A percentile compares a stretch with the other conserved stretches of the same genome.
These are phyloP conservation scores for Talaromyces borbonicus DNA, from an alignment of 495 filamentous ascomycete species.

Conservation along the genomic window DNA sequence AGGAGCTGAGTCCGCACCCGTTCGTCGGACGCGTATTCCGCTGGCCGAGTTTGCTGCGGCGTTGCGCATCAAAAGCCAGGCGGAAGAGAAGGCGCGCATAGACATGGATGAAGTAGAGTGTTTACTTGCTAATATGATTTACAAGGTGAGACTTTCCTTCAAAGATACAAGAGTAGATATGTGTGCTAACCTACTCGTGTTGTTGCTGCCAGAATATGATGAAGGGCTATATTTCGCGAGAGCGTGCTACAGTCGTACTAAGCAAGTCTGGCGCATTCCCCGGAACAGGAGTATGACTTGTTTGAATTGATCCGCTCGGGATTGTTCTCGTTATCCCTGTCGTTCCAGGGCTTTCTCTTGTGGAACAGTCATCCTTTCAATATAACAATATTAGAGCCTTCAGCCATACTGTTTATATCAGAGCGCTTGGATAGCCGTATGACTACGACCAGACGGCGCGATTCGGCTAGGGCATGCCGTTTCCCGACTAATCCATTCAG, in stretches of 20 bases:
- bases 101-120: conserved; percentile 95
- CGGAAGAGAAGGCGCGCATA: conserved; percentile 50
- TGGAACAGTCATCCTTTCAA: too few species aligned
- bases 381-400: too few species aligned
- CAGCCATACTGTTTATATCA: too few species aligned
- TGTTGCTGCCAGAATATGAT: conserved; percentile 58
- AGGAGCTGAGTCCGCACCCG: conserved; percentile 47
- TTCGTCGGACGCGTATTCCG: conserved; percentile 67
- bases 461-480: too few species aligned
- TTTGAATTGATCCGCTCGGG: too few species aligned
- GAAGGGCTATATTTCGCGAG: conserved; percentile 95
- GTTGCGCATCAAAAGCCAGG: conserved; percentile 40
- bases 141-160: conserved; percentile 57
- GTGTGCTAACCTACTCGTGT: too few species aligned
- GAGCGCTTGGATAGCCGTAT: too few species aligned
- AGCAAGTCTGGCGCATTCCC: conserved; percentile 90
- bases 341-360: too few species aligned
- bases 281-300: conserved; percentile 85
- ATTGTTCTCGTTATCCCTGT: too few species aligned
- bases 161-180: neutral
- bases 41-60: conserved; percentile 70
- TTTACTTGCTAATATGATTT: conserved; percentile 86
- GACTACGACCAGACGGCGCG: too few species aligned
- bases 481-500: too few species aligned
- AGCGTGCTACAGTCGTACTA: conserved; percentile 77